These are phyloP conservation scores for Colletotrichum australisinense DNA, from an alignment of 2,329 filamentous ascomycete genomes.

Conservation along the genomic window DNA sequence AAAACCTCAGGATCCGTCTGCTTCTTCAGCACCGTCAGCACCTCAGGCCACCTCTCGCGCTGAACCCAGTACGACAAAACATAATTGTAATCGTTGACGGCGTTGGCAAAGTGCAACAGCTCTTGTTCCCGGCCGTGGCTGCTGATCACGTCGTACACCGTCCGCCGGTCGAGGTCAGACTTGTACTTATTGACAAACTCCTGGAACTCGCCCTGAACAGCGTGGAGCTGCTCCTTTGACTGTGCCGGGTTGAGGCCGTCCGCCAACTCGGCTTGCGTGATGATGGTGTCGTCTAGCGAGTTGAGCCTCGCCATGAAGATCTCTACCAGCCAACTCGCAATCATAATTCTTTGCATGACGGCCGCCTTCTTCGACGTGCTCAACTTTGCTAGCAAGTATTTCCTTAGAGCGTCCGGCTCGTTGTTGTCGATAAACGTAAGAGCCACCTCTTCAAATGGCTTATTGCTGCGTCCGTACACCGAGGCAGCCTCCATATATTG, in stretches of 20 bases:
- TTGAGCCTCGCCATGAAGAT: constrained; percentile 98
- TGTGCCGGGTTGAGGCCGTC: constrained; percentile 78
- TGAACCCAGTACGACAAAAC: constrained; percentile 98
- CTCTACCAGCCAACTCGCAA: constrained; percentile 94
- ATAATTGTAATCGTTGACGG: constrained; percentile 92
- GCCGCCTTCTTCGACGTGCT: constrained; percentile 83
- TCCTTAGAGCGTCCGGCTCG: constrained; percentile 90
- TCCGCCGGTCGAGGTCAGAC: constrained; percentile 87
- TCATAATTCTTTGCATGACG: constrained; percentile 94
- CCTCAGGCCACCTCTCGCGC: constrained; percentile 90
- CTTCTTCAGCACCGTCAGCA: constrained; percentile 88
- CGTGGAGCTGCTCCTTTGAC: constrained; percentile 76
- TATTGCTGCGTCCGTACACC: constrained; percentile 94
- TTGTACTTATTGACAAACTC: constrained; percentile 91
- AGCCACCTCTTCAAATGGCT: constrained; percentile 96
- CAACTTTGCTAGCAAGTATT: constrained; percentile 89
- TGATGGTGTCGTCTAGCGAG: constrained; percentile 91
- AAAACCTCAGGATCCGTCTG: constrained; percentile 94
- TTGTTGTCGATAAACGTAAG: constrained; percentile 89
- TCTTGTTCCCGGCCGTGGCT: constrained; percentile 96
- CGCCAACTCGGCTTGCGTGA: constrained; percentile 84
- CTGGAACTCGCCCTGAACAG: constrained; percentile 82
- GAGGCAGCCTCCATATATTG: constrained; percentile 87
- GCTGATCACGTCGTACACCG: constrained; percentile 94
- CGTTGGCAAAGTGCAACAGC: constrained; percentile 88